Evolutionary conservation across 2,329 filamentous ascomycete species (phyloP).

Genomic region (Colletotrichum sojae): DNA sequence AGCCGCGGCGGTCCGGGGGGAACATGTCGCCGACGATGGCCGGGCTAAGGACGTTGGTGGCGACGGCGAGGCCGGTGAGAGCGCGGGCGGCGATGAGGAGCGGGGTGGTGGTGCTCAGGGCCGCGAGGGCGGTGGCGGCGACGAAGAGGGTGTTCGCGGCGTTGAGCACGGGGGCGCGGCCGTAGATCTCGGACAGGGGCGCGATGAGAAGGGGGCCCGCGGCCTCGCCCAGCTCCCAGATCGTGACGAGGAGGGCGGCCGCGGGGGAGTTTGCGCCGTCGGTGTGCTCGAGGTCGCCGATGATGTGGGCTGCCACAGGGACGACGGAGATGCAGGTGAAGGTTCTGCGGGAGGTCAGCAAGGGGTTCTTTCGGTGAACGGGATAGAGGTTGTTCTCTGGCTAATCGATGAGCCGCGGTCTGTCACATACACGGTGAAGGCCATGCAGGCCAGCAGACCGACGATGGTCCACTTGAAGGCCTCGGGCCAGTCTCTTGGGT

Average conservation of each 20-base stretch:
- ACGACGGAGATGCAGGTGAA: conserved; percentile 71
- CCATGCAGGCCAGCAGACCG: conserved; percentile 65
- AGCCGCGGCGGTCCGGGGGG: conserved; percentile 68
- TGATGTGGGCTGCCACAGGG: conserved; percentile 66
- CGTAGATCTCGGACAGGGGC: conserved; percentile 73
- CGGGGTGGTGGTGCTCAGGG: conserved; percentile 59
- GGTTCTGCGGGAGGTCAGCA: conserved; percentile 54
- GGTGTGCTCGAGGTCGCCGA: conserved; percentile 60
- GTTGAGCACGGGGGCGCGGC: conserved; percentile 69
- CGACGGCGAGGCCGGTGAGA: conserved; percentile 73
- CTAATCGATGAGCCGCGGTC: conserved; percentile 11
- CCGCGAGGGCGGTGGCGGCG: conserved; percentile 61
- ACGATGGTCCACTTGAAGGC: conserved; percentile 69
- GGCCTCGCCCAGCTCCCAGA: conserved; percentile 78
- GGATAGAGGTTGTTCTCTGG: not conserved
- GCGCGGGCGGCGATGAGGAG: conserved; percentile 68
- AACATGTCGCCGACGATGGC: conserved; percentile 77
- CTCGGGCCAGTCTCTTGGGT: conserved; percentile 67
- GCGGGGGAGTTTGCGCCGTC: conserved; percentile 57
- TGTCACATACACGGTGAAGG: conserved; percentile 67
- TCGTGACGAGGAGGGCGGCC: conserved; percentile 75
- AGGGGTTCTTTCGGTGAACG: not conserved
- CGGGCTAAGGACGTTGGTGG: conserved; percentile 74
- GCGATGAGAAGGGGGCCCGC: conserved; percentile 73
- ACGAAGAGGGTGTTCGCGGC: conserved; percentile 67